Conservation (phyloP, 164 flowering plant species). For the Aristolochia contorta region DNA sequence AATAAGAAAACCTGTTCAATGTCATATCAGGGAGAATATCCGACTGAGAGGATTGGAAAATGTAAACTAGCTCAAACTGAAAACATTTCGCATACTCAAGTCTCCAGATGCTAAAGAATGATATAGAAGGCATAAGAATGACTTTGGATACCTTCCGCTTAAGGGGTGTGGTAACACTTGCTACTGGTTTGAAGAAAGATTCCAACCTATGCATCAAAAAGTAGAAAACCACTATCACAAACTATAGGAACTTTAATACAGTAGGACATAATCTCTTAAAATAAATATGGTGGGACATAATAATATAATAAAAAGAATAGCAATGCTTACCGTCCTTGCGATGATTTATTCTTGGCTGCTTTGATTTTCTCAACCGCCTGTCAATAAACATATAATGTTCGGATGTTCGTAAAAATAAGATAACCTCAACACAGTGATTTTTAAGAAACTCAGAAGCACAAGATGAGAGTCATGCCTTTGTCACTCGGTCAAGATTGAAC, state of each 20-base stretch:
- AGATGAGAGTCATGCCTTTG: constrained; percentile 45
- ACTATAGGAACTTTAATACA: not conserved
- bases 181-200: constrained; percentile 83
- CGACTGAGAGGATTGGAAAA: too few species aligned
- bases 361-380: constrained; percentile 93
- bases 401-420: not conserved
- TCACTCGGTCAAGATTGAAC: constrained; percentile 80
- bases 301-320: constrained; percentile 1
- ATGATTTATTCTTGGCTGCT: constrained; percentile 78
- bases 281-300: too few species aligned
- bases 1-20: too few species aligned
- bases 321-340: constrained; percentile 73
- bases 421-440: not conserved
- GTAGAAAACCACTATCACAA: constrained; percentile 2
- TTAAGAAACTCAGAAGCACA: not conserved
- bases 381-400: constrained; percentile 1
- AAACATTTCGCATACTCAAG: too few species aligned
- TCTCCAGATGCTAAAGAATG: too few species aligned
- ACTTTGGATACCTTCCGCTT: constrained; percentile 61
- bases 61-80: too few species aligned
- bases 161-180: constrained; percentile 37
- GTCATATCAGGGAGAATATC: too few species aligned
- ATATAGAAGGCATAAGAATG: too few species aligned
- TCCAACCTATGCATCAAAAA: constrained; percentile 48
- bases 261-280: too few species aligned